Percentiles rank a stretch among this genome's conserved stretches.
These are phyloP conservation scores for Alternaria postmessia DNA, from an alignment of 2,329 filamentous ascomycete genomes.

Conservation along the genomic window DNA sequence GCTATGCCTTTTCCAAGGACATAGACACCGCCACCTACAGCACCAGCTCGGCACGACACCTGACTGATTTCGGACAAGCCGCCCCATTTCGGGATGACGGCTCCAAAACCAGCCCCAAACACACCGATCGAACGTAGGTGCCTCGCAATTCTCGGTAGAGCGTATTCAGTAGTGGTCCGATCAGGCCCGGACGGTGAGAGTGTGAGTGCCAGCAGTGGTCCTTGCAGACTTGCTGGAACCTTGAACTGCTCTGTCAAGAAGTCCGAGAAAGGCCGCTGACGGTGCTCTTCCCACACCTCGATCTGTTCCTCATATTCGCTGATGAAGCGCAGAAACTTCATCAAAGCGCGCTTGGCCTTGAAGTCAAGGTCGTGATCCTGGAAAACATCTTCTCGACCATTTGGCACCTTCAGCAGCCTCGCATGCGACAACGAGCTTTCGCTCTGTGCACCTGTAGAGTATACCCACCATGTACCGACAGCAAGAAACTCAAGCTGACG, in stretches of 20 bases:
- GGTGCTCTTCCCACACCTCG: conserved; percentile 67
- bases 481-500: conserved; percentile 92
- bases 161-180: conserved; percentile 69
- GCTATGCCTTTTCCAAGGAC: conserved; percentile 77
- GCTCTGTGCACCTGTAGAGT: conserved; percentile 50
- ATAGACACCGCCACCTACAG: conserved; percentile 90
- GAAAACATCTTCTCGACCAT: conserved; percentile 91
- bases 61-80: conserved; percentile 88
- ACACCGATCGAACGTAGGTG: conserved; percentile 87
- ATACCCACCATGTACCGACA: conserved; percentile 91
- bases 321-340: conserved; percentile 94
- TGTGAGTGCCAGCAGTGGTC: conserved; percentile 73
- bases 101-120: conserved; percentile 88
- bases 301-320: conserved; percentile 71
- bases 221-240: conserved; percentile 70
- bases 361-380: conserved; percentile 76
- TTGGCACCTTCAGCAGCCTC: conserved; percentile 76
- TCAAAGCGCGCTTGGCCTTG: conserved; percentile 83
- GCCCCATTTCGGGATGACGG: conserved; percentile 92
- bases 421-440: conserved; percentile 15
- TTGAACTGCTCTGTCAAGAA: conserved; percentile 66
- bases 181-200: conserved; percentile 69
- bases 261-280: conserved; percentile 62
- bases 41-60: conserved; percentile 87
- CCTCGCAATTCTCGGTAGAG: conserved; percentile 75